A percentile compares a stretch with the other conserved stretches of the same genome.
These are phyloP conservation scores for Pouteria glomerata DNA, from an alignment of 148 eudicot genomes.

Conservation along the genomic window DNA sequence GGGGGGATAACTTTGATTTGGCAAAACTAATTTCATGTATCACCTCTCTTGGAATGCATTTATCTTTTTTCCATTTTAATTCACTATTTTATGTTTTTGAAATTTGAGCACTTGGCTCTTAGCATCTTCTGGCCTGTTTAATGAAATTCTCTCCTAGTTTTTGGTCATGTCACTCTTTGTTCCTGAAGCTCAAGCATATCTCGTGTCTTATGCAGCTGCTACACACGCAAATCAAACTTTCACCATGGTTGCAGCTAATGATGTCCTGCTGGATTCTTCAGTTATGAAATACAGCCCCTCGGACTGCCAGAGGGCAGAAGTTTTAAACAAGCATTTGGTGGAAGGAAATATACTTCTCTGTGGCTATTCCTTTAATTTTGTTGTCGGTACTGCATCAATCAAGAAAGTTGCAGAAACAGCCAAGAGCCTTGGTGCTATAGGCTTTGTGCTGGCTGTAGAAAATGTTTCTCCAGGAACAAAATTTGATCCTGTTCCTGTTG, in stretches of 20 bases:
- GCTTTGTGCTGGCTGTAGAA: constrained; percentile 97
- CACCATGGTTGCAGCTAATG: constrained; percentile 89
- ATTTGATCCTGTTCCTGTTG: constrained; percentile 93
- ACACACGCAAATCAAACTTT: constrained; percentile 59
- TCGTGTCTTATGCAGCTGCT: constrained; percentile 61
- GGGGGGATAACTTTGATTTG: no score
- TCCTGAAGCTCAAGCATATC: constrained; percentile 17
- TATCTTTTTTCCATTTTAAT: neutral
- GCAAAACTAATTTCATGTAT: no score
- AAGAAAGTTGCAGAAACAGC: constrained; percentile 94
- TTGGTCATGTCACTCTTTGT: neutral
- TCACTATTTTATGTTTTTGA: no score
- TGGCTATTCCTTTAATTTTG: constrained; percentile 96
- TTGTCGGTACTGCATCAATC: constrained; percentile 79
- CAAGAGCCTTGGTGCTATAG: constrained; percentile 79
- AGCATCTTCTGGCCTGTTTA: no score
- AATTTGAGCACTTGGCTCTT: neutral
- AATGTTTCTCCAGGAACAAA: constrained; percentile 90
- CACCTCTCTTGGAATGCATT: no score
- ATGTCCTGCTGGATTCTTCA: constrained; percentile 74
- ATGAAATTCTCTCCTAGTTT: no score
- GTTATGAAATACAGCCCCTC: constrained; percentile 61
- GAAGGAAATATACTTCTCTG: constrained; percentile 89
- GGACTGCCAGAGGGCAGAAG: constrained; percentile 92
- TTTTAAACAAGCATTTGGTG: constrained; percentile 77